Base-by-base conservation (phyloP, 2,329 filamentous ascomycete genomes). In the Pseudocercospora cruenta region DNA sequence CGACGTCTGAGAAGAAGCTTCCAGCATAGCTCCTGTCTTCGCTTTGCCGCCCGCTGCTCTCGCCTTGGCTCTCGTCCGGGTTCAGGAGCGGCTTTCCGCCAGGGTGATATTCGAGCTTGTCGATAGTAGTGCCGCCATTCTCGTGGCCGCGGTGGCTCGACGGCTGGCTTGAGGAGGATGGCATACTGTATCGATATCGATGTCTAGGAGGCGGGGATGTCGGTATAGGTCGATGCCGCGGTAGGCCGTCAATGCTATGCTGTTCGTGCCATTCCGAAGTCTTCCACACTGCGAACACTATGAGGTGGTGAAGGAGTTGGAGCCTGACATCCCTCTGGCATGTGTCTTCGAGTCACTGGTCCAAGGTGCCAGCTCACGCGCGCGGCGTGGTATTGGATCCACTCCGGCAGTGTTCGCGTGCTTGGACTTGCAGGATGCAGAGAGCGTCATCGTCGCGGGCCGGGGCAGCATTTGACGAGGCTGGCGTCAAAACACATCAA, bases 1-100 rank as follows among this genome's bases (percentile, higher is more conserved):
- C 86, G 10, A 89, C 85, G 72, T 88, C 82, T 64, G 82, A 86
- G 74, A 89, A 84, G 74, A 90, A 85, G 77, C 79, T 83, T 66
- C 82, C 82, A 59, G 82, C 81, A 75, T 81, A 80, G 73, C 81
- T 83, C 64, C 76, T 80, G 65, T 79, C 77, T 65, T 80, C 78
- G 66, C 80, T 82, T 43, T 73, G 75, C 58, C 74, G 71, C 16
- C 76, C 73, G 31, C 68, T 68, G 59, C 58, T 64, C 58, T 70
- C 67, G 58, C 65, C 65, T 26, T 70, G 61, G 9, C 73, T 73
- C 22, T 72, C 73, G 67, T 77, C 74, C 67, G 74, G 70, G 28
- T 26, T 75, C 10, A 83, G 78, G 19, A 84, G 79, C 4, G 81
- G 81, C 49, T 79, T 70, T 70, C 78, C 67, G 72, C 77, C 69